phyloP scores from a whole-genome alignment of 2,329 filamentous ascomycete species.

The Ophiostoma tasmaniense region DNA sequence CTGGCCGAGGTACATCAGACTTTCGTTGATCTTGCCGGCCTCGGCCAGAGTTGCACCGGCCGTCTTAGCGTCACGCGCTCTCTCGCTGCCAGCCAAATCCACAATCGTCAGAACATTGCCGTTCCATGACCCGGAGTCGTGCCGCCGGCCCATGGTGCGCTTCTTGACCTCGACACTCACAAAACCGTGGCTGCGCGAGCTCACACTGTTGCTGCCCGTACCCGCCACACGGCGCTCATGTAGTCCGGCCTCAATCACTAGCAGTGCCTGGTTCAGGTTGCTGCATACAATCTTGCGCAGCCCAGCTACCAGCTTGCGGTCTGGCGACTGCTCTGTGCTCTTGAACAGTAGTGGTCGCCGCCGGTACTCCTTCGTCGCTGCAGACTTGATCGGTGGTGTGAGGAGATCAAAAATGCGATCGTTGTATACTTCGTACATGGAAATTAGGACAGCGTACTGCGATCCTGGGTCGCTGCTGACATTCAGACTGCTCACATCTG shows the following conservation, averaged over 20 bases:
- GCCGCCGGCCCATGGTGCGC: slow-evolving; percentile 36
- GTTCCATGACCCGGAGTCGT: slow-evolving; percentile 55
- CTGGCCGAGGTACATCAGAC: slow-evolving; percentile 94
- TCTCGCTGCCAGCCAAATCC: slow-evolving; percentile 87
- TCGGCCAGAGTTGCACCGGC: slow-evolving; percentile 86
- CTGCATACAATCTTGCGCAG: slow-evolving; percentile 83
- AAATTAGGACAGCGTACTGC: slow-evolving; percentile 82
- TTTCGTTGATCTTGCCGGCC: slow-evolving; percentile 97
- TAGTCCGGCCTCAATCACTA: slow-evolving; percentile 82
- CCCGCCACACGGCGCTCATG: slow-evolving; percentile 81
- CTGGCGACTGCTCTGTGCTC: slow-evolving; percentile 74
- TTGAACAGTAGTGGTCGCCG: slow-evolving; percentile 88
- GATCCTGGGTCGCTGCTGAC: slow-evolving; percentile 58
- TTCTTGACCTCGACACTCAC: slow-evolving; percentile 95
- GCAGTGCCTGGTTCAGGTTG: slow-evolving; percentile 71
- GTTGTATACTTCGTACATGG: slow-evolving; percentile 99
- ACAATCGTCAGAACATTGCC: slow-evolving; percentile 79
- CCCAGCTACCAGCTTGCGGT: slow-evolving; percentile 90
- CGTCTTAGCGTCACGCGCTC: slow-evolving; percentile 87
- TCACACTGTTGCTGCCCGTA: slow-evolving; percentile 87
- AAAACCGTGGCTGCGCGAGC: slow-evolving; percentile 89
- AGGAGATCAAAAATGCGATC: slow-evolving; percentile 94
- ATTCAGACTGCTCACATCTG: slow-evolving; percentile 63
- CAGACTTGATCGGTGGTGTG: slow-evolving; percentile 51
- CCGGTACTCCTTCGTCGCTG: slow-evolving; percentile 58